Evolutionary conservation across 495 filamentous ascomycete species (phyloP).

Genomic region (Penicillium angulare): DNA sequence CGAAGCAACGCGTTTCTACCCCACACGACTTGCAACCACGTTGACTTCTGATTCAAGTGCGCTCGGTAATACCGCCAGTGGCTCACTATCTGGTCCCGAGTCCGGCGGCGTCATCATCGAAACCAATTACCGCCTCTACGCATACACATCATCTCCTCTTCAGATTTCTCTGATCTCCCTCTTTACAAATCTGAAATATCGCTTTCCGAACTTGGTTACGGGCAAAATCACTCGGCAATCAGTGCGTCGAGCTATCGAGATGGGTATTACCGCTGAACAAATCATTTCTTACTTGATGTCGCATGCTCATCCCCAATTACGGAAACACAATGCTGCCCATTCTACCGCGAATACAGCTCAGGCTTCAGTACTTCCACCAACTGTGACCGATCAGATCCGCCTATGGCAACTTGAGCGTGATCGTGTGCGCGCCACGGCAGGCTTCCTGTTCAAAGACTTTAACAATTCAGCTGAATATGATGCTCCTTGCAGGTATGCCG

Average conservation of each 20-base stretch:
- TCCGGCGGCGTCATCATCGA: conserved; percentile 72
- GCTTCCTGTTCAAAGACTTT: conserved; percentile 91
- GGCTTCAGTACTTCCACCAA: conserved; percentile 76
- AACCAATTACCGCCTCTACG: conserved; percentile 98
- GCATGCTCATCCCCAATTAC: conserved; percentile 92
- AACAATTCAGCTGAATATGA: conserved; percentile 72
- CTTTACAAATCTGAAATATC: conserved; percentile 79
- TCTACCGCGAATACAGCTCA: conserved; percentile 37
- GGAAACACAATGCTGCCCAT: conserved; percentile 56
- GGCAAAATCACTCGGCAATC: conserved; percentile 85
- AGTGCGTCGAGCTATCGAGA: conserved; percentile 77
- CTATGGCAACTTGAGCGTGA: conserved; percentile 98
- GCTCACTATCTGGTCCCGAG: conserved; percentile 34
- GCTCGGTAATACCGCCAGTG: conserved; percentile 41
- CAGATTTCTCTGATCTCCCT: conserved; percentile 93
- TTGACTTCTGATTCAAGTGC: conserved; percentile 79
- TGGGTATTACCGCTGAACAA: conserved; percentile 91
- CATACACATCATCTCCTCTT: conserved; percentile 87
- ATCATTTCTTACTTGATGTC: conserved; percentile 85
- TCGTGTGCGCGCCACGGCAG: conserved; percentile 75
- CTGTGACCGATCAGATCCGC: conserved; percentile 95
- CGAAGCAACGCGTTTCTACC: conserved; percentile 73
- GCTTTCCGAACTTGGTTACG: conserved; percentile 88
- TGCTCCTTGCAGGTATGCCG: conserved; percentile 72
- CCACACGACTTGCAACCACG: conserved; percentile 91